These are phyloP conservation scores for Daldinia caldariorum DNA, from an alignment of 495 filamentous ascomycete genomes.

Conservation along the genomic window DNA sequence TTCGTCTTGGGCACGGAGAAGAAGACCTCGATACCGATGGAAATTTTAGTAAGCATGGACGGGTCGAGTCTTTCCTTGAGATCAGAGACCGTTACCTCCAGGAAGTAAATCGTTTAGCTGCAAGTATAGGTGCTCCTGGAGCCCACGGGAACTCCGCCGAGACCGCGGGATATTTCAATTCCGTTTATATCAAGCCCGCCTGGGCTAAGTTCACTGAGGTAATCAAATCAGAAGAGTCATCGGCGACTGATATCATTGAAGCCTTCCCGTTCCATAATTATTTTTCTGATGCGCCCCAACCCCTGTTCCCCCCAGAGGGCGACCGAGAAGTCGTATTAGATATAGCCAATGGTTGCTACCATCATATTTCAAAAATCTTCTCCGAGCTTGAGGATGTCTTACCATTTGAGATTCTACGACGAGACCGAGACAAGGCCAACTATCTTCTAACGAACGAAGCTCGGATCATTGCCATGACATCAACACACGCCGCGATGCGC, in stretches of 20 bases:
- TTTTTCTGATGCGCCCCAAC: slow-evolving; percentile 88
- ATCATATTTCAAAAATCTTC: slow-evolving; percentile 92
- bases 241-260: slow-evolving; percentile 68
- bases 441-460: slow-evolving; percentile 96
- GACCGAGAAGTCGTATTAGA: slow-evolving; percentile 77
- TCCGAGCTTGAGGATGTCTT: slow-evolving; percentile 91
- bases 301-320: slow-evolving; percentile 74
- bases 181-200: slow-evolving; percentile 85
- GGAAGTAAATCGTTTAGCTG: slow-evolving; percentile 88
- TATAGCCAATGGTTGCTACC: slow-evolving; percentile 84
- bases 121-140: slow-evolving; percentile 83
- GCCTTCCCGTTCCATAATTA: slow-evolving; percentile 90
- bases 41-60: slow-evolving; percentile 92
- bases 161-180: slow-evolving; percentile 95
- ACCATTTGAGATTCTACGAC: slow-evolving; percentile 92
- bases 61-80: slow-evolving; percentile 95
- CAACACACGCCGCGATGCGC: slow-evolving; percentile 98
- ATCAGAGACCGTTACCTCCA: slow-evolving; percentile 79
- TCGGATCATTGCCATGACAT: slow-evolving; percentile 96
- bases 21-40: slow-evolving; percentile 88
- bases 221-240: slow-evolving; percentile 60
- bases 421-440: slow-evolving; percentile 89
- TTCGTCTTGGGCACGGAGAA: slow-evolving; percentile 93
- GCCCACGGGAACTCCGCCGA: slow-evolving; percentile 95
- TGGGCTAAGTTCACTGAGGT: slow-evolving; percentile 86